Percentiles rank a stretch among this genome's conserved stretches.
phyloP scores from a whole-genome alignment of 2,329 filamentous ascomycete genomes.

The Daldinia eschscholtzii region DNA sequence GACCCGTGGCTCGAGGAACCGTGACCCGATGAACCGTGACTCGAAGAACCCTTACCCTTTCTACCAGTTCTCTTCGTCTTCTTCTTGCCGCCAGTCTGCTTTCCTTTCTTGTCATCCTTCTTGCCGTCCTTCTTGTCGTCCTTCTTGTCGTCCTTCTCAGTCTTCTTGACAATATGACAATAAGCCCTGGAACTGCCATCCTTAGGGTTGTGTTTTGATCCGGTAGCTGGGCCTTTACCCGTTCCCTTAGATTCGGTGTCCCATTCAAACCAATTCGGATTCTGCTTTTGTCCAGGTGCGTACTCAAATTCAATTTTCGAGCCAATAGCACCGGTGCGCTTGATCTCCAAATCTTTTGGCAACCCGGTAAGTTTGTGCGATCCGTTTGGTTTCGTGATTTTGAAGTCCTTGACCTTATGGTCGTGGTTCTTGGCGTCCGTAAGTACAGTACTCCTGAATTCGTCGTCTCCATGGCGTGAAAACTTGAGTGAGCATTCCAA shows the following conservation, averaged over 20 bases:
- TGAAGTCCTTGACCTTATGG: background rate
- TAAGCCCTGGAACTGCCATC: background rate
- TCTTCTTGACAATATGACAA: background rate
- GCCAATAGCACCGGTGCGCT: background rate
- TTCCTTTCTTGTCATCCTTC: background rate
- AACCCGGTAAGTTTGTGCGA: background rate
- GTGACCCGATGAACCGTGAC: background rate
- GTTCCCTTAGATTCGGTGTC: background rate
- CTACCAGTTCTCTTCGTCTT: background rate
- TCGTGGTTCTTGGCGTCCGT: background rate
- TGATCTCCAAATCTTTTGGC: background rate
- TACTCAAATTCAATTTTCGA: background rate
- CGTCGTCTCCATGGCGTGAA: background rate
- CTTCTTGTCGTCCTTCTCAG: background rate
- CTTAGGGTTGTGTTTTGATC: background rate
- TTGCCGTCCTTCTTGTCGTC: background rate
- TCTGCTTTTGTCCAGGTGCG: background rate
- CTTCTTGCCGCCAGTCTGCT: background rate
- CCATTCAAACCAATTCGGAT: background rate
- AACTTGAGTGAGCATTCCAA: background rate
- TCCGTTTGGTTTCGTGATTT: background rate
- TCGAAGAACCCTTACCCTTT: no score
- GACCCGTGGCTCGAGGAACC: no score
- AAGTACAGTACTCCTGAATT: background rate
- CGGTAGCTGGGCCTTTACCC: background rate